phyloP scores from a whole-genome alignment of 805 yeast species.

The Ogataea nakhonphanomensis region DNA sequence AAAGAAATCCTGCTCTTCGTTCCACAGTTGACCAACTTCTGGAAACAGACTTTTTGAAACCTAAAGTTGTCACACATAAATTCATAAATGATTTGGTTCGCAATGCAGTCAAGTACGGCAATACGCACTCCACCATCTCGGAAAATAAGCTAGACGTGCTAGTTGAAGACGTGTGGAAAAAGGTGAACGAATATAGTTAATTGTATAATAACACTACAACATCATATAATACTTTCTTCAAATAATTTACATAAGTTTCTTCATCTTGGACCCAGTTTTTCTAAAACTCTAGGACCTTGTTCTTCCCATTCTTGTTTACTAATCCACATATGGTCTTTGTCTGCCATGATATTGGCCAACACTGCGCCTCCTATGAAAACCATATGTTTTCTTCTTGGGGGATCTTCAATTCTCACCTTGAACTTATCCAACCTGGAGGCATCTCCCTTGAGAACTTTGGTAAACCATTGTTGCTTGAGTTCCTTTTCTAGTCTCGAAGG shows the following conservation, averaged over 20 bases:
- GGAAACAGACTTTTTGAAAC: constrained; percentile 62
- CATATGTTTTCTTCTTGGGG: constrained; percentile 98
- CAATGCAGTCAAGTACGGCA: constrained; percentile 76
- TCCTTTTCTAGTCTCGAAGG: constrained; percentile 96
- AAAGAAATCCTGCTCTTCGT: constrained; percentile 65
- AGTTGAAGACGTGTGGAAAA: constrained; percentile 58
- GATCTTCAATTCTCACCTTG: constrained; percentile 96
- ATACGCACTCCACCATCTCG: constrained; percentile 32
- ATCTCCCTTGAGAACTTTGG: constrained; percentile 82
- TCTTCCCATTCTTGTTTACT: constrained; percentile 97
- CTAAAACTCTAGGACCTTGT: constrained; percentile 81
- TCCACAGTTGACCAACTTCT: constrained; percentile 62
- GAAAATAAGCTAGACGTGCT: constrained; percentile 41
- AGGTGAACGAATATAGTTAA: constrained; percentile 39
- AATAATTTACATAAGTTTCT: constrained; percentile 3
- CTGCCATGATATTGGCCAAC: constrained; percentile 95
- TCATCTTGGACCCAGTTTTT: constrained; percentile 89
- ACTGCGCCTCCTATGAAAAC: constrained; percentile 99
- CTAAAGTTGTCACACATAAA: constrained; percentile 65
- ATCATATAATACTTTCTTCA: background rate
- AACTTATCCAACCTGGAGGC: constrained; percentile 83
- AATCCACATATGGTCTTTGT: constrained; percentile 98
- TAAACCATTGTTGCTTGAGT: constrained; percentile 92
- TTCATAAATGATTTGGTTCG: constrained; percentile 69
- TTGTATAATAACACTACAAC: constrained; percentile 6